Base-by-base conservation (phyloP, 371 early-diverging fungal genomes). In the Cokeromyces recurvatus region DNA sequence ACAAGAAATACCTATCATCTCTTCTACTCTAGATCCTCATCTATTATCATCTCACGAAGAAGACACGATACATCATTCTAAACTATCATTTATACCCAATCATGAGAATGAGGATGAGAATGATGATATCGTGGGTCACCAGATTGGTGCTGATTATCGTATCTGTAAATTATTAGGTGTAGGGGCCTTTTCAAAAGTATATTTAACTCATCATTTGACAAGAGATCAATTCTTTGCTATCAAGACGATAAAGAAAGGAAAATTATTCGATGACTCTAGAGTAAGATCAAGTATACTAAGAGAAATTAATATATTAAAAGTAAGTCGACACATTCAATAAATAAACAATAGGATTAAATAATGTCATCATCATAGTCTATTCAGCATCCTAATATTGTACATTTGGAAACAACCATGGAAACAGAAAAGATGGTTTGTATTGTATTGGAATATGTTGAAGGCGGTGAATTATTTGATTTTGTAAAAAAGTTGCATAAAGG, bases 401-500 rank as follows among this genome's bases (percentile, higher is more conserved):
- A 74, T 22, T 65, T 89, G 9, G 72, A 82, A 39, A 87, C 87
- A 36, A 82, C 85, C 5, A 78, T 90, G 59, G 82, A 81, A 50
- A 86, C 87, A 6, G 69, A 74, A 10, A 66, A 71, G 12, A 74
- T 79, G 45, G 58, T 73, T 35, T 84, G 84, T 49, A 69, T 86
- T 24, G 77, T 86, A 2, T 56, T 84, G 32, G 86, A 86, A 54
- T 82, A 82, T 46, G 70, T 79, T 10, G 62, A 77, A 22, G 84
- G 82, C 5, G 83, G 82, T 8, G 87, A 86, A 37, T 57, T 85
- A 22, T 86, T 81, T 61, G 81, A 82, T 38, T 77, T 67, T 55
- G 82, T 84, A 2, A 71, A 78, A 43, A 47, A 64, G 11, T 57
- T 73, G 63, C 74, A 73, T 49, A 41, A 57, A 15, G 39, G 48